Conservation (phyloP, 139 green algal genomes). For the Bryopsis sp. region DNA sequence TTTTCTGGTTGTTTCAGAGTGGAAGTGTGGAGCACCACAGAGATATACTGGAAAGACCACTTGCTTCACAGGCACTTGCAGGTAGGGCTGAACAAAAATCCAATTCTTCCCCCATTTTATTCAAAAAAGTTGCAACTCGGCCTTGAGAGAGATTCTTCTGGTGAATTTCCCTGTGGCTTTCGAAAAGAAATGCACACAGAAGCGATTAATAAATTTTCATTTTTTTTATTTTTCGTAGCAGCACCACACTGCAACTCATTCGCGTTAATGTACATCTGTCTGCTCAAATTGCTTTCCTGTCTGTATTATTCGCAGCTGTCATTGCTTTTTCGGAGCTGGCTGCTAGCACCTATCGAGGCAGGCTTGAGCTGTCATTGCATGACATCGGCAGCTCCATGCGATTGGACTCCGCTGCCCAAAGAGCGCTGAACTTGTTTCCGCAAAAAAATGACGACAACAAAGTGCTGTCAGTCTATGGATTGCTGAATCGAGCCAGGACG, state of each 20-base stretch:
- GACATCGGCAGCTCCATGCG: slow-evolving; percentile 54
- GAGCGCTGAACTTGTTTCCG: slow-evolving; percentile 86
- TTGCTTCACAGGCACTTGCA: slow-evolving; percentile 48
- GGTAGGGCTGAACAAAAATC: slow-evolving; percentile 14
- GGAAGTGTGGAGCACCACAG: slow-evolving; percentile 56
- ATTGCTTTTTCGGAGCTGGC: slow-evolving; percentile 22
- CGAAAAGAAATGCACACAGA: not conserved
- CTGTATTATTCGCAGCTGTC: not conserved
- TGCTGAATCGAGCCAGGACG: slow-evolving; percentile 81
- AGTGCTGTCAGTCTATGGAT: slow-evolving; percentile 73
- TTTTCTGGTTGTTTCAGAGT: no score
- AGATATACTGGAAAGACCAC: slow-evolving; percentile 54
- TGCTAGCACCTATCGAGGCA: slow-evolving; percentile 33
- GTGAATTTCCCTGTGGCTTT: not conserved
- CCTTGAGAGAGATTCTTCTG: not conserved
- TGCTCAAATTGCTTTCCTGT: no score
- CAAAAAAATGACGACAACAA: slow-evolving; percentile 48
- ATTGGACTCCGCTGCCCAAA: slow-evolving; percentile 58
- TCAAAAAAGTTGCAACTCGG: not conserved
- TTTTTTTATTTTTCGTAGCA: no score
- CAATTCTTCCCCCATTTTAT: not conserved
- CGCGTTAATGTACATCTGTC: no score
- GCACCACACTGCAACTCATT: no score
- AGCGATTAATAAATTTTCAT: no score
- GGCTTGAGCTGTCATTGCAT: slow-evolving; percentile 60